phyloP scores from a whole-genome alignment of 2,329 filamentous ascomycete genomes.

The Botrytis sinoallii region DNA sequence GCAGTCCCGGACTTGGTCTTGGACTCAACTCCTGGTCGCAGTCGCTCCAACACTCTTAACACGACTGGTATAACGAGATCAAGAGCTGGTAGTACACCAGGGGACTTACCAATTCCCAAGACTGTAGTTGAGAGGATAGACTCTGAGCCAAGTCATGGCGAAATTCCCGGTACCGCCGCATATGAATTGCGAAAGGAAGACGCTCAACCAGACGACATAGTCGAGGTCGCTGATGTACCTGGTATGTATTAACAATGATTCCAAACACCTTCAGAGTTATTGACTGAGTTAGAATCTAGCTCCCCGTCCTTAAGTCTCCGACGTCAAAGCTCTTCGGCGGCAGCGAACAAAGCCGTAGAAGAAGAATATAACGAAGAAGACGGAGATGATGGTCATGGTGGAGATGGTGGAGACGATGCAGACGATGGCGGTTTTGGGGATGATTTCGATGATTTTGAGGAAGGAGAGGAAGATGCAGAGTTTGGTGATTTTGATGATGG shows the following conservation, averaged over 20 bases:
- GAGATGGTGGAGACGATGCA: constrained; percentile 24
- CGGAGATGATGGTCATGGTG: constrained; percentile 38
- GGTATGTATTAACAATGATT: constrained; percentile 49
- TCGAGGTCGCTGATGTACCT: constrained; percentile 46
- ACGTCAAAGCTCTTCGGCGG: constrained; percentile 38
- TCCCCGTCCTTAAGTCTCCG: constrained; percentile 43
- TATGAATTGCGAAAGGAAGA: constrained; percentile 55
- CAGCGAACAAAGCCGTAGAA: constrained; percentile 40
- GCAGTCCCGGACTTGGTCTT: constrained; percentile 61
- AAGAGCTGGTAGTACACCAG: constrained; percentile 35
- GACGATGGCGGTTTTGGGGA: constrained; percentile 53
- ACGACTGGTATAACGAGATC: constrained; percentile 23
- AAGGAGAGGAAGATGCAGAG: constrained; percentile 48
- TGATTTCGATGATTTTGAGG: constrained; percentile 70
- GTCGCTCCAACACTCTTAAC: constrained; percentile 24
- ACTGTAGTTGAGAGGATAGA: constrained; percentile 58
- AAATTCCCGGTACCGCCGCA: constrained; percentile 59
- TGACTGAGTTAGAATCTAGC: constrained; percentile 61
- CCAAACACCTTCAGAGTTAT: constrained; percentile 46
- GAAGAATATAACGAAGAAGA: constrained; percentile 61
- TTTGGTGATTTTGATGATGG: constrained; percentile 58
- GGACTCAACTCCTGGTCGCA: constrained; percentile 28
- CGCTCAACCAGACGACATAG: constrained; percentile 59
- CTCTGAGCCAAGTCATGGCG: constrained; percentile 55
- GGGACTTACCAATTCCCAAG: constrained; percentile 50